Evolutionary conservation across 768 basidiomycete genomes (phyloP).

Genomic region (Tricholoma terreum): DNA sequence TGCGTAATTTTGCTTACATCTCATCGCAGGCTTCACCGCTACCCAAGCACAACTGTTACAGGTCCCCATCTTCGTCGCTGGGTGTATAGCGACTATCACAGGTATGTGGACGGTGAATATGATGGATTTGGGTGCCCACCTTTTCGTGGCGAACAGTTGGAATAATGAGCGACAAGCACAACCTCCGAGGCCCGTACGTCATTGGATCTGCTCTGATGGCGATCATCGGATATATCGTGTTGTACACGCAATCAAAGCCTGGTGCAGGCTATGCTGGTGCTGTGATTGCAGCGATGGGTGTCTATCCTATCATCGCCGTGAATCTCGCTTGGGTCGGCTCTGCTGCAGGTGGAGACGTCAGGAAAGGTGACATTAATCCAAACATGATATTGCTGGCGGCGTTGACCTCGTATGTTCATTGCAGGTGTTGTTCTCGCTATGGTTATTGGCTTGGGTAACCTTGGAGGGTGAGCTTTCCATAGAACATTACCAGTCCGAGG

Average conservation of each 20-base stretch:
- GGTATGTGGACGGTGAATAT: conserved; percentile 13
- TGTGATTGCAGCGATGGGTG: conserved; percentile 49
- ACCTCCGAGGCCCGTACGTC: conserved; percentile 48
- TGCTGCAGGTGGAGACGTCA: conserved; percentile 54
- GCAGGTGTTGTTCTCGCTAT: conserved; percentile 44
- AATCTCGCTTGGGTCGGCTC: conserved; percentile 53
- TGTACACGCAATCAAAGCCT: conserved; percentile 35
- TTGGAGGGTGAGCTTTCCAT: conserved; percentile 37
- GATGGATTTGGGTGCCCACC: not conserved
- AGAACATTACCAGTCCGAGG: not conserved
- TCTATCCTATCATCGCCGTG: conserved; percentile 48
- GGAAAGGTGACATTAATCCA: conserved; percentile 33
- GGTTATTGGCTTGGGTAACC: conserved; percentile 53
- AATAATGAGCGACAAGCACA: conserved; percentile 38
- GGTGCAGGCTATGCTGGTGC: conserved; percentile 45
- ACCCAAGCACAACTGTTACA: conserved; percentile 49
- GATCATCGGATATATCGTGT: conserved; percentile 49
- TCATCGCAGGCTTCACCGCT: conserved; percentile 38
- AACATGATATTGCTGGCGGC: not conserved
- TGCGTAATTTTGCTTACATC: not conserved
- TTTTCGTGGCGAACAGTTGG: conserved; percentile 27
- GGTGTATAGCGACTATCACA: conserved; percentile 41
- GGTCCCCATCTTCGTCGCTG: conserved; percentile 47
- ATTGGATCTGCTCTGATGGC: conserved; percentile 40
- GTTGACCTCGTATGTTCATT: not conserved